Conservation (phyloP, 2,329 filamentous ascomycete species). For the Chaetomium strumarium region DNA sequence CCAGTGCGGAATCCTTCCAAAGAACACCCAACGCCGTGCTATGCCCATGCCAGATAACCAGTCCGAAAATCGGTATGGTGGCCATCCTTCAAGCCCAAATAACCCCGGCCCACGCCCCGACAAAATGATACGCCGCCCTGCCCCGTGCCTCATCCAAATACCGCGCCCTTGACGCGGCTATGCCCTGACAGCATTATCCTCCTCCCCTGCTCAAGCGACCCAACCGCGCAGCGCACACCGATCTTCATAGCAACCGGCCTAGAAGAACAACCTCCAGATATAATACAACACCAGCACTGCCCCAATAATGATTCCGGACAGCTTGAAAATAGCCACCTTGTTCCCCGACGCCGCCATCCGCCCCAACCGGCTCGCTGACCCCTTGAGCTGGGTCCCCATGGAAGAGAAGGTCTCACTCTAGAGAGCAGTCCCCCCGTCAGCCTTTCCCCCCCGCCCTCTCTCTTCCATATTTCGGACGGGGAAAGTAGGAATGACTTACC, state of each 20-base stretch:
- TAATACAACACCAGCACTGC: constrained; percentile 72
- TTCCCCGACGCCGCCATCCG: constrained; percentile 90
- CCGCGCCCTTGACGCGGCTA: no score
- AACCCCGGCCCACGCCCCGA: background rate
- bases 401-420: constrained; percentile 74
- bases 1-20: background rate
- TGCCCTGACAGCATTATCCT: no score
- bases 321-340: constrained; percentile 82
- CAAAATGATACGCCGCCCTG: background rate
- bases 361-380: constrained; percentile 73
- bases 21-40: constrained; percentile 6
- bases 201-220: background rate
- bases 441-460: no score
- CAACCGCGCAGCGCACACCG: background rate
- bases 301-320: constrained; percentile 75
- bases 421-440: no score
- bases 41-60: background rate
- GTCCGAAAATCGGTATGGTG: background rate
- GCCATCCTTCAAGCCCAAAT: no score
- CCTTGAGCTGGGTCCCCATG: constrained; percentile 76
- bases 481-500: constrained; percentile 43
- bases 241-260: background rate
- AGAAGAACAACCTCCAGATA: constrained; percentile 58
- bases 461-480: no score
- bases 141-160: background rate